Conservation (phyloP, 2,329 filamentous ascomycete species). For the Colletotrichum ledebouriae region DNA sequence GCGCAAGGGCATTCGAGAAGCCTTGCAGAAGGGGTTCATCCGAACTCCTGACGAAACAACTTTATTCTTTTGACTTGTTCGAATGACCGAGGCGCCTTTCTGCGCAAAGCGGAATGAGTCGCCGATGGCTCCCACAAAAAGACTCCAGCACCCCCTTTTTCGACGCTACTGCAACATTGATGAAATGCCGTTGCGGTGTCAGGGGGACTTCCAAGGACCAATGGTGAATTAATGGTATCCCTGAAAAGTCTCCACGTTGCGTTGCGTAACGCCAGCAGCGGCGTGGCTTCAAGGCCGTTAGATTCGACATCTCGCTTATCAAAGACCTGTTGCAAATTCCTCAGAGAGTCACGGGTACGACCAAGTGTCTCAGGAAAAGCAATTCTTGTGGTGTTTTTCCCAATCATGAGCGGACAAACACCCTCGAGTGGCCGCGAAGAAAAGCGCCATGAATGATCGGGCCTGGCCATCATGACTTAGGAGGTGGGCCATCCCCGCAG, state of each 20-base stretch:
- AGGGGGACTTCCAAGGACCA: slow-evolving; percentile 17
- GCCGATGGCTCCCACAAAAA: slow-evolving; percentile 1
- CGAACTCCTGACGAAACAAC: slow-evolving; percentile 13
- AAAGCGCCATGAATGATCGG: not conserved
- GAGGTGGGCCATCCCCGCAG: slow-evolving; percentile 15
- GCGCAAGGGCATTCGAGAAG: slow-evolving; percentile 49
- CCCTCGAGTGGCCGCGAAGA: not conserved
- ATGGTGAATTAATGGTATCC: slow-evolving; percentile 6
- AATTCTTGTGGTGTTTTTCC: not conserved
- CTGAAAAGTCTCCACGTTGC: slow-evolving; percentile 10
- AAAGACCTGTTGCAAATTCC: not conserved
- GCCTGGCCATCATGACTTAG: not conserved
- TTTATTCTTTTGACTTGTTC: not conserved
- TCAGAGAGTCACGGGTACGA: not conserved
- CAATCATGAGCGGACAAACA: not conserved
- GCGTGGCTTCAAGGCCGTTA: not conserved
- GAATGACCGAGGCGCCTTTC: too few species aligned
- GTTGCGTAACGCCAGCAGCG: not conserved
- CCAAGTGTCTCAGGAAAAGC: slow-evolving; percentile 5
- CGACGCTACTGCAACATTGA: slow-evolving; percentile 13
- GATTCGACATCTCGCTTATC: slow-evolving; percentile 12
- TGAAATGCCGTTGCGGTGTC: slow-evolving; percentile 12
- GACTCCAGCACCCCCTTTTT: slow-evolving; percentile 11
- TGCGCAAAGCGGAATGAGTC: too few species aligned
- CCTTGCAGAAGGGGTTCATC: slow-evolving; percentile 44